Conservation (phyloP, 257 asterid species). For the Nemophila menziesii region DNA sequence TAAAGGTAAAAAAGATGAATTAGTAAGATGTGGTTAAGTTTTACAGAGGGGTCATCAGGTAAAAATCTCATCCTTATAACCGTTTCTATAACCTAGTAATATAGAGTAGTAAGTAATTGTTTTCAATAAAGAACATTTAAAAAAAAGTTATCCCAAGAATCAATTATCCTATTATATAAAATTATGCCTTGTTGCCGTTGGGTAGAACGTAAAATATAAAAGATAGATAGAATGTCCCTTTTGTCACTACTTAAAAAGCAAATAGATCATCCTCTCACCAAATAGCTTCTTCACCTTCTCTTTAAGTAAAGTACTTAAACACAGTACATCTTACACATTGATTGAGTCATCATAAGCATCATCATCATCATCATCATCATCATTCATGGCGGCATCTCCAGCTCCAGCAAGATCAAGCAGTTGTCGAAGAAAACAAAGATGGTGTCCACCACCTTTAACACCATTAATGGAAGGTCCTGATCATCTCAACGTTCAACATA, state of each 20-base stretch:
- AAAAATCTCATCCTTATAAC: too few species aligned
- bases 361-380: constrained; percentile 14
- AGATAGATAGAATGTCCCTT: constrained; percentile 27
- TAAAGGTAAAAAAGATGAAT: too few species aligned
- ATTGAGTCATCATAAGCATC: too few species aligned
- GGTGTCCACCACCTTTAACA: constrained; percentile 63
- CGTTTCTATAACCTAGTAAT: too few species aligned
- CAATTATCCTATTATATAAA: constrained; percentile 7
- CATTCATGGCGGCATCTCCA: constrained; percentile 16
- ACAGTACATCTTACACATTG: too few species aligned
- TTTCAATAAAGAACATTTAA: constrained; percentile 10
- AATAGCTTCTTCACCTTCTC: too few species aligned
- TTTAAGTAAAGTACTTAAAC: too few species aligned
- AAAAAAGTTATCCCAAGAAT: constrained; percentile 10
- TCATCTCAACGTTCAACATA: constrained; percentile 42
- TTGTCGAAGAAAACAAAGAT: constrained; percentile 37
- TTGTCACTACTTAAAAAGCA: constrained; percentile 8
- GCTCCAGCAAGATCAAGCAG: constrained; percentile 9
- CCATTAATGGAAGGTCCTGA: constrained; percentile 87
- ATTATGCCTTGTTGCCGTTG: too few species aligned
- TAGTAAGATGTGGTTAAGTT: too few species aligned
- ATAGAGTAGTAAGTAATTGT: too few species aligned
- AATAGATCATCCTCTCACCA: not conserved
- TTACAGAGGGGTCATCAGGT: too few species aligned
- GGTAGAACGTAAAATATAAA: constrained; percentile 15